Evolutionary conservation across 1,139 yeast species (phyloP).

Genomic region (Saccharomyces hybrid): DNA sequence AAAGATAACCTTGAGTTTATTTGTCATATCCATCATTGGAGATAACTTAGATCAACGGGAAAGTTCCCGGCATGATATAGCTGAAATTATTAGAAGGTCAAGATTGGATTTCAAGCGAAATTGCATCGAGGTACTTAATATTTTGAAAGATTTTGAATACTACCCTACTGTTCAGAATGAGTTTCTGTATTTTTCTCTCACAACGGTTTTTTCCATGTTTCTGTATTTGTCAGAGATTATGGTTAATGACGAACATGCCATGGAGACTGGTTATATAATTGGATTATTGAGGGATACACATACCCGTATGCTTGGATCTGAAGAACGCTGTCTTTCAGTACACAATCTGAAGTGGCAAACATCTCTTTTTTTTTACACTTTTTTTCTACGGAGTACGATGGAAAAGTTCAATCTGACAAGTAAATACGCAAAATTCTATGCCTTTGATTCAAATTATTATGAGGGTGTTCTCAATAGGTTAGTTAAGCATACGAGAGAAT

Average conservation of each 20-base stretch:
- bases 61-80: constrained; percentile 12
- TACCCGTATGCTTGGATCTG: constrained; percentile 8
- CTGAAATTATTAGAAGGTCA: constrained; percentile 7
- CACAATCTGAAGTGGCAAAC: constrained; percentile 20
- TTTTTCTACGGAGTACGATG: constrained; percentile 10
- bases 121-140: constrained; percentile 5
- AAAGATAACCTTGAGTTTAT: constrained; percentile 14
- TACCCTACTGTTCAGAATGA: constrained; percentile 10
- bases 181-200: constrained; percentile 7
- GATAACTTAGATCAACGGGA: constrained; percentile 15
- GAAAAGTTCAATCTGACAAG: constrained; percentile 8
- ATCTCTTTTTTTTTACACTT: constrained; percentile 16
- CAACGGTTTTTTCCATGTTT: constrained; percentile 8
- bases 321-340: constrained; percentile 8
- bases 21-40: constrained; percentile 15
- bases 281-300: constrained; percentile 8
- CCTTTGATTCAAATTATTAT: constrained; percentile 4
- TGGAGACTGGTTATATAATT: constrained; percentile 11
- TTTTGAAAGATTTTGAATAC: constrained; percentile 6
- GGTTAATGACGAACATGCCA: constrained; percentile 4
- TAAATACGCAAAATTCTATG: constrained; percentile 2
- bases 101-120: neutral
- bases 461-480: constrained; percentile 9
- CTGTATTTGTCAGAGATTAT: constrained; percentile 8
- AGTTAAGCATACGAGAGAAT: constrained; percentile 4